These are phyloP conservation scores for Chaetomium olivaceum DNA, from an alignment of 2,329 filamentous ascomycete species.

Conservation along the genomic window DNA sequence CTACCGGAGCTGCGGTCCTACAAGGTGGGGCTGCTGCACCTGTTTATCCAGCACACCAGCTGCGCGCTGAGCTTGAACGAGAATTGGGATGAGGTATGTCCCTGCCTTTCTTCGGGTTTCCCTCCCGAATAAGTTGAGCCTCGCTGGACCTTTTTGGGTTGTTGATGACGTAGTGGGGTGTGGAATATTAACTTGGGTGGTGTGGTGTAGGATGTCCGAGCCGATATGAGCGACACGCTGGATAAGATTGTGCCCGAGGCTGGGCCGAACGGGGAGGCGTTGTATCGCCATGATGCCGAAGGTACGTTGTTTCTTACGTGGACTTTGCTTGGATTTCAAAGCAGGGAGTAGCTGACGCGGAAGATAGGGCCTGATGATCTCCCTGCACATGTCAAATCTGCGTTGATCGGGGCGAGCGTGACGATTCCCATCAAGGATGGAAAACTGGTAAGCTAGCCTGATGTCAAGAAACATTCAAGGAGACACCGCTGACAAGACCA, in stretches of 20 bases:
- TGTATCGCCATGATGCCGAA: slow-evolving; percentile 85
- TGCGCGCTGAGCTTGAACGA: slow-evolving; percentile 92
- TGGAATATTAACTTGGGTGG: background rate
- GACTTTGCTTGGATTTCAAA: background rate
- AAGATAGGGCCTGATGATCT: slow-evolving; percentile 82
- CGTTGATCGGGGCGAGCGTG: slow-evolving; percentile 83
- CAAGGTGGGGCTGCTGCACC: slow-evolving; percentile 81
- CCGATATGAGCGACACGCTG: slow-evolving; percentile 90
- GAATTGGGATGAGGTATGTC: slow-evolving; percentile 76
- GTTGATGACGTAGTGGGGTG: background rate
- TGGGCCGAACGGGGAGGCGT: slow-evolving; percentile 67
- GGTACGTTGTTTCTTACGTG: slow-evolving; percentile 45
- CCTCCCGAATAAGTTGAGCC: background rate
- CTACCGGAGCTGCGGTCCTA: slow-evolving; percentile 81
- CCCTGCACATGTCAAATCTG: slow-evolving; percentile 94
- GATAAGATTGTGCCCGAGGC: slow-evolving; percentile 82
- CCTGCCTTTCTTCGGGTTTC: background rate
- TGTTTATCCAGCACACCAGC: slow-evolving; percentile 95
- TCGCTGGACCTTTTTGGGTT: background rate
- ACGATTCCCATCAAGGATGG: slow-evolving; percentile 90
- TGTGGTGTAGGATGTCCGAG: slow-evolving; percentile 65
- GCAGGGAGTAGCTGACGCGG: background rate
- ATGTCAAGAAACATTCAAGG: background rate
- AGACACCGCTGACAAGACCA: slow-evolving; percentile 31
- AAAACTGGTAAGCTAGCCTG: slow-evolving; percentile 56